Evolutionary conservation across 1,284 basidiomycete genomes (phyloP), one percentile per base, ranked within the genome.

Genomic region (Marasmius fiardii): DNA sequence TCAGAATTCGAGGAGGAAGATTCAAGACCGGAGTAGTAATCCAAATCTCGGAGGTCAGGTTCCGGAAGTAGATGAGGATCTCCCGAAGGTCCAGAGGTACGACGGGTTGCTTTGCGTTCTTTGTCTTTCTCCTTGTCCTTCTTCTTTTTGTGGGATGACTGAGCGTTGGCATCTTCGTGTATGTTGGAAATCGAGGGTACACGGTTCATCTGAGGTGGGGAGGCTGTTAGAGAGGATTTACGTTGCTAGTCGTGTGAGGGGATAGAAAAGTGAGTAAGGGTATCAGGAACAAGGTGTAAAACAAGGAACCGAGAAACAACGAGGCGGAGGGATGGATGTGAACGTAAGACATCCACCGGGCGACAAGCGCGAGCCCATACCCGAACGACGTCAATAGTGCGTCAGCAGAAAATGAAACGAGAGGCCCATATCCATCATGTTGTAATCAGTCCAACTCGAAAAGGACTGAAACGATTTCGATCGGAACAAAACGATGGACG

Each of bases 11-110:
- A 28, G 1, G 24, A 26, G 18, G 10, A 24, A 26, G 47, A 51
- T 23, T 58, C 56, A 18, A 76, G 61, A 21, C 75, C 76, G 26
- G 72, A 74, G 62, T 78, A 79, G 61, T 80, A 79, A 35, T 73
- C 76, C 8, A 31, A 18, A 33, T 49, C 47, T 5, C 31, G 14
- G 8, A 31, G n/a, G 47, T 49, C 14, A 16, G 47, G 31, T 12
- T 28, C 47, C 3, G 23, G 47, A 33, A 31, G 47, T 8, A 33
- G 24, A 11, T 31, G 10, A 7, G 24, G 26, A 26, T 31, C 20
- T n/a, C 24, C 20, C 20, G 39, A 41, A 14, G 4, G 39, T 41
- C 5, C 12, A 41, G n/a, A n/a, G 4, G 39, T 6, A 41, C 39
- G n/a, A 21, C 39, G n/a, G 12, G 16, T 4, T 4, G 39, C 39